phyloP scores from a whole-genome alignment of 2,329 filamentous ascomycete genomes.

The Penicillium corylophilum region DNA sequence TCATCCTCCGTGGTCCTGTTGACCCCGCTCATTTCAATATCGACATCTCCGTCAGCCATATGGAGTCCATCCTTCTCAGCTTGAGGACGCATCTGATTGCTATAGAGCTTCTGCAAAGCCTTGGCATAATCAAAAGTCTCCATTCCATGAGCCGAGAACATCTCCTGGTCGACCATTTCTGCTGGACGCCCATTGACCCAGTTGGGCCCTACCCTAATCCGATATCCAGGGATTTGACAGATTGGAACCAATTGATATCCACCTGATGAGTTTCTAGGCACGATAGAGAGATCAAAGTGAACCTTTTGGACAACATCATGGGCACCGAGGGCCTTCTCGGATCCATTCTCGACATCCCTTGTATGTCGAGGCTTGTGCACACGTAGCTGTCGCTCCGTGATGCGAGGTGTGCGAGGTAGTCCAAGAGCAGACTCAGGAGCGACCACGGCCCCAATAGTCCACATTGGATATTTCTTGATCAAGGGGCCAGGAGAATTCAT shows the following conservation, averaged over 20 bases:
- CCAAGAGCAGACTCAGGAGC: conserved; percentile 16
- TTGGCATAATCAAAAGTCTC: conserved; percentile 5
- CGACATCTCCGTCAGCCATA: not conserved
- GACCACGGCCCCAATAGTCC: conserved; percentile 16
- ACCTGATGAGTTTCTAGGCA: conserved; percentile 2
- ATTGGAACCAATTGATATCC: conserved; percentile 4
- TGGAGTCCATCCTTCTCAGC: not conserved
- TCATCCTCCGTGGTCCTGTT: not conserved
- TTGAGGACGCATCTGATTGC: not conserved
- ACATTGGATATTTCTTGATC: conserved; percentile 7
- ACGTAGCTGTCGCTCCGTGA: conserved; percentile 10
- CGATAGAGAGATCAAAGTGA: conserved; percentile 3
- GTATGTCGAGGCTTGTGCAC: conserved; percentile 2
- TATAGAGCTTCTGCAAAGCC: not conserved
- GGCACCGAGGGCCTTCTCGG: conserved; percentile 1
- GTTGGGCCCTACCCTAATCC: conserved; percentile 2
- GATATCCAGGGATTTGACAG: conserved; percentile 8
- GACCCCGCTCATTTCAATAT: not conserved
- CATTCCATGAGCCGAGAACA: not conserved
- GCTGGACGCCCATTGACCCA: not conserved
- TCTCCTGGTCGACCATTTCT: not conserved
- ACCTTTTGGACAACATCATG: conserved; percentile 7
- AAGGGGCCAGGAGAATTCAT: not conserved
- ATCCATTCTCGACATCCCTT: not conserved
- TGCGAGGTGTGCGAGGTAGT: conserved; percentile 1